Evolutionary conservation across 805 yeast species (phyloP).

Genomic region (Hemisphaericaspora nanyangensis): DNA sequence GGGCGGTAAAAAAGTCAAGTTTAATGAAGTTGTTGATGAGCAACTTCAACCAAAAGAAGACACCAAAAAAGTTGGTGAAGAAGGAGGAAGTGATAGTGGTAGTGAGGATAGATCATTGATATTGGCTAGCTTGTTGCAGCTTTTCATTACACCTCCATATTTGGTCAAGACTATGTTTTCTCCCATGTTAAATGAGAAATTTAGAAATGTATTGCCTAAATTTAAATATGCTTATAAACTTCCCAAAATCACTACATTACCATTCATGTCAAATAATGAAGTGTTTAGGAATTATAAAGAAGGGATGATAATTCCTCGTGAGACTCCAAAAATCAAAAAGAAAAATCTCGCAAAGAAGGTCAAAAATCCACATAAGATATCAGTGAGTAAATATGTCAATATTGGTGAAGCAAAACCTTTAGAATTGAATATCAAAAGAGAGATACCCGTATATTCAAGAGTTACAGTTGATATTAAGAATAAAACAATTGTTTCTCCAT

Average conservation of each 20-base stretch:
- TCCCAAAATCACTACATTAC: slow-evolving; percentile 71
- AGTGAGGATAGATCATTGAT: slow-evolving; percentile 29
- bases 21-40: too few relatives aligned
- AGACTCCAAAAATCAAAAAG: slow-evolving; percentile 30
- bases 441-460: slow-evolving; percentile 72
- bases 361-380: slow-evolving; percentile 35
- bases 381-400: slow-evolving; percentile 70
- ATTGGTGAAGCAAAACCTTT: slow-evolving; percentile 62
- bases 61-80: slow-evolving; percentile 8
- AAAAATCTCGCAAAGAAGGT: slow-evolving; percentile 30
- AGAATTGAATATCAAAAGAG: slow-evolving; percentile 49
- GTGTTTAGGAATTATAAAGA: slow-evolving; percentile 46
- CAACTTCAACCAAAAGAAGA: slow-evolving; percentile 11
- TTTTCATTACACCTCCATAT: slow-evolving; percentile 81
- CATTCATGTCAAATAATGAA: slow-evolving; percentile 58
- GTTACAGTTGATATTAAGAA: slow-evolving; percentile 73
- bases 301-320: slow-evolving; percentile 54
- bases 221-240: slow-evolving; percentile 62
- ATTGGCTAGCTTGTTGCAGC: slow-evolving; percentile 71
- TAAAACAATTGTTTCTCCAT: slow-evolving; percentile 63
- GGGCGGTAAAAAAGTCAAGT: slow-evolving; percentile 13
- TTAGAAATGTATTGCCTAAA: slow-evolving; percentile 31
- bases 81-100: slow-evolving; percentile 4
- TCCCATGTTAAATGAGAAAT: slow-evolving; percentile 21
- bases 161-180: slow-evolving; percentile 60